Conservation (phyloP, 208 protist species). For the Leishmania major region DNA sequence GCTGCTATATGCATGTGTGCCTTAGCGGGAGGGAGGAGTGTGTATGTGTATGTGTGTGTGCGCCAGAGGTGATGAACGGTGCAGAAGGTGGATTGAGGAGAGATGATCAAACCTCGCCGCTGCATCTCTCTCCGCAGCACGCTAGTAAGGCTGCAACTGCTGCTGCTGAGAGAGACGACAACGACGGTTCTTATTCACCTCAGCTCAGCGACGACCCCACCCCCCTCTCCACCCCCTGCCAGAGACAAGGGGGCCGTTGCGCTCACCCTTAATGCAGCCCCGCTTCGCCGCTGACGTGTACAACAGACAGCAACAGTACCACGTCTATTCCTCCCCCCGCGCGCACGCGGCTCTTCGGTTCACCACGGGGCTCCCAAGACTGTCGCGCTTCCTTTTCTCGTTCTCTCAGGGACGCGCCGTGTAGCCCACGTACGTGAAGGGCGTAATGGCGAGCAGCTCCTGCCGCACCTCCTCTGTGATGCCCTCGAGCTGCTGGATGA, state of each 20-base stretch:
- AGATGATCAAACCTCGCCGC: not conserved
- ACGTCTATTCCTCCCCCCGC: not conserved
- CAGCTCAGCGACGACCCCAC: not conserved
- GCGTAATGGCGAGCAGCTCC: slow-evolving; percentile 88
- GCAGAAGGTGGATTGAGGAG: not conserved
- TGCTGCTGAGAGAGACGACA: not conserved
- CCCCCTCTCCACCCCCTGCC: no score
- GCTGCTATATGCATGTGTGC: not conserved
- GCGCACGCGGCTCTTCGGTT: not conserved
- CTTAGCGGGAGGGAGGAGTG: not conserved
- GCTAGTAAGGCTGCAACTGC: not conserved
- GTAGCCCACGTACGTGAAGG: slow-evolving; percentile 89
- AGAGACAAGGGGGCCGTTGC: no score
- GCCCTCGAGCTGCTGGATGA: slow-evolving; percentile 82
- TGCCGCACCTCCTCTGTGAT: slow-evolving; percentile 87
- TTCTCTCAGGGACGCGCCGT: slow-evolving; percentile 26
- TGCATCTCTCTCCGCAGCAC: not conserved
- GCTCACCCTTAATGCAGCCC: not conserved
- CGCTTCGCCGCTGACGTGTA: not conserved
- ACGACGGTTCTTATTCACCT: not conserved
- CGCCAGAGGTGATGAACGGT: not conserved
- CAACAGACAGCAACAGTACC: no score
- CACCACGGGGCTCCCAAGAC: not conserved
- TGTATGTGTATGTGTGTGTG: not conserved
- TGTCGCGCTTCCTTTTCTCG: not conserved